Evolutionary conservation across 2,329 filamentous ascomycete species (phyloP).

Genomic region (Venturia aucupariae): DNA sequence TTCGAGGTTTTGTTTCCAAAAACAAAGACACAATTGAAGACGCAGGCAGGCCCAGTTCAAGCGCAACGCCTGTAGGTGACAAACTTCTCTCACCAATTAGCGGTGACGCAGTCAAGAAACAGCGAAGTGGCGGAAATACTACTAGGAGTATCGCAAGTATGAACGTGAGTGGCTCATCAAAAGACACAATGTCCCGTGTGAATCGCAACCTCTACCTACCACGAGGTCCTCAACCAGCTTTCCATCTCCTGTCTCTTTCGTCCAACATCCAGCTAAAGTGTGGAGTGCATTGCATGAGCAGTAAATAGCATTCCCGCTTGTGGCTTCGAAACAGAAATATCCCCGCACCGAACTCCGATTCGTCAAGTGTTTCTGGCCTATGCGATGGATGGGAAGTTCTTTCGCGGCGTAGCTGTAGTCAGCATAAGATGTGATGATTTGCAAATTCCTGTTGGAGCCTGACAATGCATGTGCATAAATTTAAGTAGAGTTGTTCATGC

Average conservation of each 20-base stretch:
- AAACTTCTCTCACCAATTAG: too few relatives aligned
- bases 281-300: conserved; percentile 3
- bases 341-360: not conserved
- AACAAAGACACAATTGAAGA: too few relatives aligned
- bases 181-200: too few relatives aligned
- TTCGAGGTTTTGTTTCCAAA: too few relatives aligned
- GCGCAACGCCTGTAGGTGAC: too few relatives aligned
- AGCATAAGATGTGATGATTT: not conserved
- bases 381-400: not conserved
- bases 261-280: not conserved
- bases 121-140: too few relatives aligned
- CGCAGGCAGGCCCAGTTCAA: too few relatives aligned
- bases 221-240: not conserved
- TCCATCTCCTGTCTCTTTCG: not conserved
- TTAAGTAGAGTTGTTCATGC: not conserved
- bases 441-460: not conserved
- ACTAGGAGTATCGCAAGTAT: too few relatives aligned
- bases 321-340: not conserved
- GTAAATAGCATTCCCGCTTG: not conserved
- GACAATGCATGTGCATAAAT: not conserved
- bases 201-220: too few relatives aligned
- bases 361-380: not conserved
- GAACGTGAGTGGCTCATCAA: too few relatives aligned
- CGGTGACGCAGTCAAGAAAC: too few relatives aligned
- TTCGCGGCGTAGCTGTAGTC: not conserved